Evolutionary conservation across 148 eudicot genomes (phyloP), one percentile per base, ranked within the genome.

Genomic region (Linanthus parryae): DNA sequence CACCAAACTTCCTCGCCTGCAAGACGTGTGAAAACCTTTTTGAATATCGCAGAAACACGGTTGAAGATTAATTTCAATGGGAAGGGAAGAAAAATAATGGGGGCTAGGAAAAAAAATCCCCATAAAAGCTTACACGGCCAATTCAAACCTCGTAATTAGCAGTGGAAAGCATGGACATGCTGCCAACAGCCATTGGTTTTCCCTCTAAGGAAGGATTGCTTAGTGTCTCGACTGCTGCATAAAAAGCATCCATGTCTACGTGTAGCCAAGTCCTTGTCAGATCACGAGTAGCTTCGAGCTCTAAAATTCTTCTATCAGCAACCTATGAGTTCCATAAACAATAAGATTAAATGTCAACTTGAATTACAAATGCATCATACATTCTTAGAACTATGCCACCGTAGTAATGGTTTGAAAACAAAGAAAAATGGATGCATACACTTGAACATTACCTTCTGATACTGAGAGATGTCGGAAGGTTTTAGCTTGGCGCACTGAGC

Each of bases 161-260:
- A 40, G 99, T 92, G 42, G 85, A 84, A 45, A 92, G 60, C 99
- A 92, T 88, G 62, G 99, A 92, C 96, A 82, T 61, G 82, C 95
- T 23, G 14, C 99, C 99, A 45, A 92, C 99, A 74, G 99, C 99
- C 95, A 92, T 81, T 36, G 99, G 91, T 58, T 76, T 88, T 14
- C 85, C 95, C 59, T 75, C 74, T 16, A 92, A 48, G 34, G 79
- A 64, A 49, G 83, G 94, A 73, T 92, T 72, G 63, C 78, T 75
- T 55, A 92, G 60, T 48, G 99, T 88, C 67, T 92, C 99, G 59
- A 88, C 99, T 54, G 99, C 94, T 31, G 99, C 99, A 75, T 92
- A 92, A 36, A 92, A 92, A 53, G 99, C 99, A 82, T 92, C 99
- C 99, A 92, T 92, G 59, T 92, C 99, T 53, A 92, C 94, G 72